Percentiles rank a stretch among this genome's conserved stretches.
phyloP scores from a whole-genome alignment of 2,329 filamentous ascomycete species.

The Colletotrichum filicis region DNA sequence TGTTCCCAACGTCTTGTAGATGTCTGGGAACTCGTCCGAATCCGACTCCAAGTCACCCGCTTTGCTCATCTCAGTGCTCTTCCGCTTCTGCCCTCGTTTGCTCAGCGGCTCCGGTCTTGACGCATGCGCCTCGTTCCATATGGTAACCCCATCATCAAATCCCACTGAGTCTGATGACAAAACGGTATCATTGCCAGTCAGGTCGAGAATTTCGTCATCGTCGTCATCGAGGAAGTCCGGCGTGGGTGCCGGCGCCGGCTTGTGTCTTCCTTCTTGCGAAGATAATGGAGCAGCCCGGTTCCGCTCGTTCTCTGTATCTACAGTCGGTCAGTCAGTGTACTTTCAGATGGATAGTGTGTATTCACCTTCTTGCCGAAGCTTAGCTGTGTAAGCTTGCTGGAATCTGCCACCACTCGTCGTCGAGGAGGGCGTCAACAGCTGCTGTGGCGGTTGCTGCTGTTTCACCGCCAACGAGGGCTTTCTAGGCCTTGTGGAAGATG shows the following conservation, averaged over 20 bases:
- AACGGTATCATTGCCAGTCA: constrained; percentile 48
- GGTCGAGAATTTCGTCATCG: constrained; percentile 47
- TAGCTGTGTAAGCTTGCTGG: constrained; percentile 29
- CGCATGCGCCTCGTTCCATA: constrained; percentile 57
- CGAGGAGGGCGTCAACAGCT: constrained; percentile 53
- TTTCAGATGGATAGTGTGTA: background rate
- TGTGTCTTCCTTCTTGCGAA: constrained; percentile 5
- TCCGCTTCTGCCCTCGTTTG: constrained; percentile 61
- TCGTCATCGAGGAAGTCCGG: constrained; percentile 38
- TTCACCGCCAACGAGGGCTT: constrained; percentile 56
- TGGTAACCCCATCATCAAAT: constrained; percentile 49
- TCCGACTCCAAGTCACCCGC: constrained; percentile 44
- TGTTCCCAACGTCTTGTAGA: constrained; percentile 60
- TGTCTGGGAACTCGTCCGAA: constrained; percentile 64
- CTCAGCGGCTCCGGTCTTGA: constrained; percentile 49
- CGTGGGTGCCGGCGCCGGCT: constrained; percentile 17
- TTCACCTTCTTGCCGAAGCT: constrained; percentile 34
- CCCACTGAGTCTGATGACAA: constrained; percentile 48
- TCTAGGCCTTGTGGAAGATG: constrained; percentile 55
- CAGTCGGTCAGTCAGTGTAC: background rate
- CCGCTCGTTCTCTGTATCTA: constrained; percentile 21
- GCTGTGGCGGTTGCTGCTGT: constrained; percentile 51
- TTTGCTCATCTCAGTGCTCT: constrained; percentile 59
- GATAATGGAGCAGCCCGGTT: background rate
- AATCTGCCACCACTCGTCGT: constrained; percentile 43